These are phyloP conservation scores for Myxozyma nipponensis DNA, from an alignment of 805 yeast genomes.

Conservation along the genomic window DNA sequence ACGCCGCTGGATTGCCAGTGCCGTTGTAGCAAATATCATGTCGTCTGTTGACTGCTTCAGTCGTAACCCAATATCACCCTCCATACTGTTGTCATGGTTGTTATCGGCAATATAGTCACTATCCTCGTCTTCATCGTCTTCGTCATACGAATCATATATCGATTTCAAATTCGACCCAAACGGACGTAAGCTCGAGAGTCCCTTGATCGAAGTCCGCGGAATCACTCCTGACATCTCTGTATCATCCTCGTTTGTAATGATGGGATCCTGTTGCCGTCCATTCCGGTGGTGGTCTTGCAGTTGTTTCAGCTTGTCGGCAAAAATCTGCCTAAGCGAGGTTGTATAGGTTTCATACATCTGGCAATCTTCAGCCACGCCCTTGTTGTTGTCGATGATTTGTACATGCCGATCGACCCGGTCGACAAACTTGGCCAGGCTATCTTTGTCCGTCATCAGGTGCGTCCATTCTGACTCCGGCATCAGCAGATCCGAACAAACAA, in stretches of 20 bases:
- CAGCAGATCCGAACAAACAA: constrained; percentile 7
- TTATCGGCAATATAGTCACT: background rate
- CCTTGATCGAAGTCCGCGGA: constrained; percentile 9
- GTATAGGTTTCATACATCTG: constrained; percentile 1
- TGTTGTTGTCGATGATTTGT: background rate
- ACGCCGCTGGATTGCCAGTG: constrained; percentile 11
- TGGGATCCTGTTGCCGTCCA: constrained; percentile 2
- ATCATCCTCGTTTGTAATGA: constrained; percentile 20
- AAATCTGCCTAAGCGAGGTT: background rate
- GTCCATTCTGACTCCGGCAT: constrained; percentile 6
- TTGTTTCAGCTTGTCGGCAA: background rate
- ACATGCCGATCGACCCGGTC: background rate
- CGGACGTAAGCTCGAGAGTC: constrained; percentile 15
- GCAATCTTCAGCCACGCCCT: background rate
- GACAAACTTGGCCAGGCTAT: background rate
- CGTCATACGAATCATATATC: background rate
- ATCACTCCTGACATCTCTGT: background rate
- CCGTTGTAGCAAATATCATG: constrained; percentile 12
- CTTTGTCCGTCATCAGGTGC: background rate
- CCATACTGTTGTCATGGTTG: background rate
- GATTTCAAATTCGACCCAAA: constrained; percentile 2
- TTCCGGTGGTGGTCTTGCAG: background rate
- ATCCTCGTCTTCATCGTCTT: constrained; percentile 12
- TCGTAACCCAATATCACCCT: constrained; percentile 1
- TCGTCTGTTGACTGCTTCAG: constrained; percentile 13